Conservation (phyloP, 2,329 filamentous ascomycete species). For the Diaporthe humulicola region DNA sequence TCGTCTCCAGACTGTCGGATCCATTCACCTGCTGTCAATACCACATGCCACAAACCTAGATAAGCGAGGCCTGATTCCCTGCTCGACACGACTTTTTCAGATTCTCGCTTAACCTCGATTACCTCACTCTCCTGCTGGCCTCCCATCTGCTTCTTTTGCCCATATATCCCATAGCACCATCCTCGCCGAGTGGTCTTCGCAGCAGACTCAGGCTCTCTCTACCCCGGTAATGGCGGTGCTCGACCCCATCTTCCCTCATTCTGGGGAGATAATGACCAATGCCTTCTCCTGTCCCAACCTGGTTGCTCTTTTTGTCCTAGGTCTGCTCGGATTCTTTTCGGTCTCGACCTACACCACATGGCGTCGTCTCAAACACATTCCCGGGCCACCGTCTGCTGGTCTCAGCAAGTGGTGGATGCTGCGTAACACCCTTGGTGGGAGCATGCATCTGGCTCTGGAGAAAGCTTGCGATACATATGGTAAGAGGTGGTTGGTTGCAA, state of each 20-base stretch:
- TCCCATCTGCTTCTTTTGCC: neutral
- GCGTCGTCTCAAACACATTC: slow-evolving; percentile 46
- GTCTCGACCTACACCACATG: slow-evolving; percentile 42
- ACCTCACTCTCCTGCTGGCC: slow-evolving; percentile 17
- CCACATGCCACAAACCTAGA: slow-evolving; percentile 37
- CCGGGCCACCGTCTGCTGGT: slow-evolving; percentile 44
- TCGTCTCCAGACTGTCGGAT: slow-evolving; percentile 43
- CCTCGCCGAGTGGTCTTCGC: neutral
- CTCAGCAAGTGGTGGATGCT: slow-evolving; percentile 48
- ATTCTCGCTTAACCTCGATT: slow-evolving; percentile 30
- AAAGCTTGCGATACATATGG: slow-evolving; percentile 44
- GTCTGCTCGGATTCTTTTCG: slow-evolving; percentile 40
- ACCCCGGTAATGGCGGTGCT: slow-evolving; percentile 34
- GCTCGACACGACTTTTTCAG: slow-evolving; percentile 22
- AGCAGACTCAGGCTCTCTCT: neutral
- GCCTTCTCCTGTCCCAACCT: slow-evolving; percentile 31
- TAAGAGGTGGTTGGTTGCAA: slow-evolving; percentile 36
- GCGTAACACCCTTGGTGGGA: slow-evolving; percentile 46
- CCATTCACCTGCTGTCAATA: slow-evolving; percentile 33
- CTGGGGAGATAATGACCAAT: neutral
- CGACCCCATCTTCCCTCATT: slow-evolving; percentile 28
- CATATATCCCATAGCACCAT: neutral
- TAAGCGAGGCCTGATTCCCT: slow-evolving; percentile 39
- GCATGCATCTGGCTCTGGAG: slow-evolving; percentile 46
- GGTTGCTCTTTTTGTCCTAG: slow-evolving; percentile 33